A percentile compares a stretch with the other conserved stretches of the same genome.
phyloP scores from a whole-genome alignment of 305 asterid genomes.

The Solanum hybrid region DNA sequence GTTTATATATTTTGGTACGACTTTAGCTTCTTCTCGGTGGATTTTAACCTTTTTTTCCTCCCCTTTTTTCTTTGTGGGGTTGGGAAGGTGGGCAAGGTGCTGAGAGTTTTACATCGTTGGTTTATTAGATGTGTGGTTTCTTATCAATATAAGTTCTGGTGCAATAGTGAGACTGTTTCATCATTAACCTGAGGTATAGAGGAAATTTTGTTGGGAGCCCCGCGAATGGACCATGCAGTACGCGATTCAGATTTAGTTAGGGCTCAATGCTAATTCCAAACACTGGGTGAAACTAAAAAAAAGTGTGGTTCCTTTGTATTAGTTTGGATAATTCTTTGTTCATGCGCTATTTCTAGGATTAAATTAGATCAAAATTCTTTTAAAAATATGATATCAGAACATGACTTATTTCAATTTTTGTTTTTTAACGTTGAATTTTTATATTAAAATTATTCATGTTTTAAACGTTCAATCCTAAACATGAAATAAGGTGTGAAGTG shows the following conservation, averaged over 20 bases:
- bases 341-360: not conserved
- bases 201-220: too few species aligned
- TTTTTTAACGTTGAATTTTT: not conserved
- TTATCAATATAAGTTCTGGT: fast-evolving
- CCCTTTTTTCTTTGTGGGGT: not conserved
- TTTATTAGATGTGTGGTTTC: not conserved
- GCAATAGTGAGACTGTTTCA: not conserved
- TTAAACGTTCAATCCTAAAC: not conserved
- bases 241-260: too few species aligned
- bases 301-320: not conserved
- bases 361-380: too few species aligned
- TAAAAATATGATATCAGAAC: not conserved
- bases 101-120: not conserved
- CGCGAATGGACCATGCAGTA: too few species aligned
- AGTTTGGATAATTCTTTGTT: not conserved
- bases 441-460: not conserved
- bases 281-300: not conserved
- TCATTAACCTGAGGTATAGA: too few species aligned
- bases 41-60: too few species aligned
- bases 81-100: not conserved
- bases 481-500: not conserved
- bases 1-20: not conserved
- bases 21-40: not conserved
- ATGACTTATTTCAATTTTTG: not conserved
- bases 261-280: too few species aligned